Evolutionary conservation across 2,329 filamentous ascomycete genomes (phyloP), one percentile per base, ranked within the genome.

Genomic region (Alternaria alternata): DNA sequence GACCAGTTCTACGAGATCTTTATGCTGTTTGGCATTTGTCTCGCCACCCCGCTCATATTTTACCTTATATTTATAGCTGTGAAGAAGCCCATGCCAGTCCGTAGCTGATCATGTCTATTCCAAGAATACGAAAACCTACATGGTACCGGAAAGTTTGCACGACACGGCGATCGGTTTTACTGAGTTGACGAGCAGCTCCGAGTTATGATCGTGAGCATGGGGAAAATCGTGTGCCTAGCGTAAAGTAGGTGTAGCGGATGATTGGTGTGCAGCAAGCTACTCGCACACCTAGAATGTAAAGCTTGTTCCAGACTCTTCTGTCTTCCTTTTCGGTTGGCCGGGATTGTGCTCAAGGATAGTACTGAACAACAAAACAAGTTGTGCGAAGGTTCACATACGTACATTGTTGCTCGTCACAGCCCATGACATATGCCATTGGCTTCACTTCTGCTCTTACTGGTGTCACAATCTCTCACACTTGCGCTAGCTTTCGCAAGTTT

Each of bases 1-100:
- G 39, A 56, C 11, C 32, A 56, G 30, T 22, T 32, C 1, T 34
- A 44, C 14, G 38, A 51, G 6, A 57, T 57, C 30, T 20, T 46
- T 11, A 18, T 52, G 14, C 18, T 57, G 9, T 51, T 34, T 20
- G 28, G 46, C n/a, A 18, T 52, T 22, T 57, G 42, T 22, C 54
- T 57, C n/a, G 39, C 22, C 8, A 32, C 38, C 1, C 54, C 54
- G 18, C 12, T 52, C 7, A n/a, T 52, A 3, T 41, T 36, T 6
- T 52, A 46, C 8, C 22, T 52, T 0, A 14, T 52, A 5, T 44
- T 52, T 26, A 32, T 36, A 22, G n/a, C 11, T 12, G 38, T 30
- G 4, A 32, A 26, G 20, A 24, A 36, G 7, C 46, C 39, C 2
- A 47, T 12, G 30, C 30, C 30, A 36, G 14, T n/a, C 30, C 46